These are phyloP conservation scores for Spathaspora girioi DNA, from an alignment of 805 yeast species.

Conservation along the genomic window DNA sequence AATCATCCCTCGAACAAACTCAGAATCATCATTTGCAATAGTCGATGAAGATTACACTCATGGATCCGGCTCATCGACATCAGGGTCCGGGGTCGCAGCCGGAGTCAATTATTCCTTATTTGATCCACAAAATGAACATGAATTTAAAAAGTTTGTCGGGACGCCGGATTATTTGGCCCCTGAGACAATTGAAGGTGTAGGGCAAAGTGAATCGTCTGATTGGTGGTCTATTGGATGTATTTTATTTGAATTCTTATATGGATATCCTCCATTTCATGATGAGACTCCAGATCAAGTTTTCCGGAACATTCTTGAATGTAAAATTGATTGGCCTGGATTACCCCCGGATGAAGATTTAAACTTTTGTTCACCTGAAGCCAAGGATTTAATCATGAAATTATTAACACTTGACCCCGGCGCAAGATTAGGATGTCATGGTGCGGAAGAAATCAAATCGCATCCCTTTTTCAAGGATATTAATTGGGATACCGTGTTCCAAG, in stretches of 20 bases:
- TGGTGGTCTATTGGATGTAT: slow-evolving; percentile 99
- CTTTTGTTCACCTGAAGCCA: slow-evolving; percentile 62
- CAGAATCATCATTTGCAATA: slow-evolving; percentile 56
- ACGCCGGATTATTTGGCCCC: slow-evolving; percentile 98
- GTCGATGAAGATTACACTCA: slow-evolving; percentile 47
- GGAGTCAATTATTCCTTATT: slow-evolving; percentile 52
- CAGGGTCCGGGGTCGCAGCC: neutral
- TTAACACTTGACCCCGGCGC: slow-evolving; percentile 59
- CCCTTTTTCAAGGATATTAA: slow-evolving; percentile 68
- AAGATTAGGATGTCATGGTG: slow-evolving; percentile 77
- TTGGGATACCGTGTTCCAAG: slow-evolving; percentile 71
- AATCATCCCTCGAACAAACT: slow-evolving; percentile 43
- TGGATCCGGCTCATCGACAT: neutral
- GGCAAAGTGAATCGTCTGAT: slow-evolving; percentile 83
- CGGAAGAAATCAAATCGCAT: slow-evolving; percentile 74
- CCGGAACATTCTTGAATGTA: slow-evolving; percentile 68
- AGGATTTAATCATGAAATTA: slow-evolving; percentile 64
- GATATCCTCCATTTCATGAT: slow-evolving; percentile 94
- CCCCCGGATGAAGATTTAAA: slow-evolving; percentile 48
- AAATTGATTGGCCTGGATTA: slow-evolving; percentile 81
- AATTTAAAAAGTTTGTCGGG: slow-evolving; percentile 75
- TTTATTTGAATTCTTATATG: slow-evolving; percentile 84
- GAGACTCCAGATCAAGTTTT: slow-evolving; percentile 76
- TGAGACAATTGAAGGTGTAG: slow-evolving; percentile 82
- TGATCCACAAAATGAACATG: slow-evolving; percentile 56